Percentiles rank a stretch among this genome's conserved stretches.
phyloP scores from a whole-genome alignment of 2,329 filamentous ascomycete species.

The Blastomyces parvus region DNA sequence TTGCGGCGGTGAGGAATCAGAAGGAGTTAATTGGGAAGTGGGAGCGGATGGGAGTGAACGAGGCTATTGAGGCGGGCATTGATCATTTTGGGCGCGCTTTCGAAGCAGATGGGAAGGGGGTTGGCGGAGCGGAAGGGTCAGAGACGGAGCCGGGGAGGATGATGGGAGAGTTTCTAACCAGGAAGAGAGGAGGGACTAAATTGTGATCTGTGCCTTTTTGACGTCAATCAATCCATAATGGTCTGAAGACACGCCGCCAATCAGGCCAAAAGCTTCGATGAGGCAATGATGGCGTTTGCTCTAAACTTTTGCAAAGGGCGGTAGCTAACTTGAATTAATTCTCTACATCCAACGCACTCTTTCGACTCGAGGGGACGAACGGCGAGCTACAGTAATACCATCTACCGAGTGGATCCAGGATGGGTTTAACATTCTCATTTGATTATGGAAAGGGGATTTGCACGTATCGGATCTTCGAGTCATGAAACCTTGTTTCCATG shows the following conservation, averaged over 20 bases:
- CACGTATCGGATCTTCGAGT: neutral
- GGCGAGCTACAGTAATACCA: neutral
- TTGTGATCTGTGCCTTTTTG: no score
- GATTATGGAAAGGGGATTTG: neutral
- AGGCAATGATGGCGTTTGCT: neutral
- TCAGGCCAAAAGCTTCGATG: neutral
- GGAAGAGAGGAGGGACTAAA: slow-evolving; percentile 9
- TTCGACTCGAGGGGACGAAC: neutral
- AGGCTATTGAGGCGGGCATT: slow-evolving; percentile 21
- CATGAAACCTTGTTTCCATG: neutral
- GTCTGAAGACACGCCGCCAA: neutral
- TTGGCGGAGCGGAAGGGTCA: neutral
- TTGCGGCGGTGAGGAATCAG: slow-evolving; percentile 26
- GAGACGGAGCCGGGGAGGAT: slow-evolving; percentile 8
- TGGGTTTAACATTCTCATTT: neutral
- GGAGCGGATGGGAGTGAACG: slow-evolving; percentile 20
- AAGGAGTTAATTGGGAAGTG: slow-evolving; percentile 25
- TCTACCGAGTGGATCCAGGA: neutral
- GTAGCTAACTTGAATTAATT: neutral
- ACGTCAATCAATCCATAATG: no score
- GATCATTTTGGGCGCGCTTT: slow-evolving; percentile 22
- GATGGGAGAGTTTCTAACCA: slow-evolving; percentile 12
- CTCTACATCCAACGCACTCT: neutral
- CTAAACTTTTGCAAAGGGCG: neutral
- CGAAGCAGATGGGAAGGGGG: slow-evolving; percentile 8